Percentiles rank a stretch among this genome's conserved stretches.
These are phyloP conservation scores for Flaveria bidentis DNA, from an alignment of 129 eudicot species.

Conservation along the genomic window DNA sequence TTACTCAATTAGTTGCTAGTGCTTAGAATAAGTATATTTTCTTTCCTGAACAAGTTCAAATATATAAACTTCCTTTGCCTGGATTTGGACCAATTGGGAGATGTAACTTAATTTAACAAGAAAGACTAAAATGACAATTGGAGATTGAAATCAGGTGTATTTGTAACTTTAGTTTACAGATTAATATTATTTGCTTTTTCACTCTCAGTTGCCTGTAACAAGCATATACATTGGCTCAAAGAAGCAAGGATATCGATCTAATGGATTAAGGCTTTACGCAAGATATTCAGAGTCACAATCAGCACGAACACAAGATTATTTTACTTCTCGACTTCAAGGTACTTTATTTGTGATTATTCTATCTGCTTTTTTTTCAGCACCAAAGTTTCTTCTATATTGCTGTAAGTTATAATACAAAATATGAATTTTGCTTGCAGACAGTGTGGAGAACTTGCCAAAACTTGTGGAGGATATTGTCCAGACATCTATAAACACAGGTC, in stretches of 20 bases:
- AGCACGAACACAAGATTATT: constrained; percentile 52
- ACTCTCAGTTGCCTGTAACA: constrained; percentile 56
- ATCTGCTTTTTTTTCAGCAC: neutral
- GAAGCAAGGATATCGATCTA: constrained; percentile 44
- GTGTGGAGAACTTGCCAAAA: constrained; percentile 74
- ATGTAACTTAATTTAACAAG: neutral
- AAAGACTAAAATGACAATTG: neutral
- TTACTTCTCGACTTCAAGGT: constrained; percentile 90
- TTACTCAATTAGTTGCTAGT: neutral
- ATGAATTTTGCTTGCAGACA: constrained; percentile 45
- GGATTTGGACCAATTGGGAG: neutral
- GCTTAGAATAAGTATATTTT: constrained; percentile 9
- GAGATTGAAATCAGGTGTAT: neutral
- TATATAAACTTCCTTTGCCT: constrained; percentile 6
- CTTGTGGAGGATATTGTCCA: constrained; percentile 92
- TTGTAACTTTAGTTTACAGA: constrained; percentile 4
- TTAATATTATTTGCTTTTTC: constrained; percentile 18
- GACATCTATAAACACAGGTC: constrained; percentile 89
- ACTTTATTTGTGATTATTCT: neutral
- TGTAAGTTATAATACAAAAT: constrained; percentile 12
- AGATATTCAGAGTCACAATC: constrained; percentile 72
- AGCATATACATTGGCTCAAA: constrained; percentile 40
- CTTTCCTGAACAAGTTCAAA: neutral
- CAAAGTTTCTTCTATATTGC: neutral
- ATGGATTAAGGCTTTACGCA: constrained; percentile 52